Evolutionary conservation across 257 asterid genomes (phyloP), one percentile per base, ranked within the genome.

Genomic region (Apocynum venetum): DNA sequence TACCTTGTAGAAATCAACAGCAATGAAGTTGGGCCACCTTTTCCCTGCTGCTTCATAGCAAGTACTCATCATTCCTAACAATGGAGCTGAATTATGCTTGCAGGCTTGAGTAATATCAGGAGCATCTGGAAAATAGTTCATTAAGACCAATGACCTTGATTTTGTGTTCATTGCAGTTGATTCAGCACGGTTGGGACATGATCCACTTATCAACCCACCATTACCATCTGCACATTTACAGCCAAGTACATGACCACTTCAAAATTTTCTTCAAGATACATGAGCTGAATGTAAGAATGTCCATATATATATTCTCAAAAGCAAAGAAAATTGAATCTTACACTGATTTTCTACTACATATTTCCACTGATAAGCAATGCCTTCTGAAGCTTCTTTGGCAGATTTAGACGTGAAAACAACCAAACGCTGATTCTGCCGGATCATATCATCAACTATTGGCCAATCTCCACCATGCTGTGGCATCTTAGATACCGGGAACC

Each of bases 1-100:
- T 88, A 93, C 99, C 98, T 80, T 86, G 88, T 91, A 96, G 81
- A 87, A 96, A 82, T 96, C 98, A 36, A 93, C 98, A 36, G 99
- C 95, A 35, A 96, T 85, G 80, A 84, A 95, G 81, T 96, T 93
- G 38, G 99, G 97, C 98, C 99, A 95, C 80, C 98, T 88, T 75
- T 73, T 86, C 31, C 94, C 97, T 19, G 91, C 89, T 51, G 98
- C 96, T 76, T 79, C 84, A 74, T 85, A 78, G 53, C 99, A 96
- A 40, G 97, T 88, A 78, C 88, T 89, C 92, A 89, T 83, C 98
- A 96, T 96, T 83, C 82, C 77, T 64, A 81, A 61, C 64, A 95
- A 74, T 76, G 94, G 94, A n/a, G 83, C 96, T 20, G 98, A 93
- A 77, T 95, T 93, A 83, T 91, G 87, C 80, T 84, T 88, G 90